phyloP scores from a whole-genome alignment of 2,329 filamentous ascomycete genomes.

The Colletotrichum musae region DNA sequence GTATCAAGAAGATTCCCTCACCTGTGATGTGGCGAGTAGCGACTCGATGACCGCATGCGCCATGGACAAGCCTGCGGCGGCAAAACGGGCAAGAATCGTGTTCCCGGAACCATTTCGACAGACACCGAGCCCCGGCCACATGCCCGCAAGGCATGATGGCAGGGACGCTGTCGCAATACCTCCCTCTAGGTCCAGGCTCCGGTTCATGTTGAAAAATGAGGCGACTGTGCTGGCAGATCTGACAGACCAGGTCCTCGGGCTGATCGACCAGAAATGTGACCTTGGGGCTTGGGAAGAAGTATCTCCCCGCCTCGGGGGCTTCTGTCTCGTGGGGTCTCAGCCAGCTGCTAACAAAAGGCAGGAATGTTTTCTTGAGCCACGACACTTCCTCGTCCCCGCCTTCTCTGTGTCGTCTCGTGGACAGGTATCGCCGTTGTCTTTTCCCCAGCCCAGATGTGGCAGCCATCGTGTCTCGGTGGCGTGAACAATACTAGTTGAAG shows the following conservation, averaged over 20 bases:
- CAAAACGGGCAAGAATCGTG: slow-evolving; percentile 54
- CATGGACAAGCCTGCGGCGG: slow-evolving; percentile 46
- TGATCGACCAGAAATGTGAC: slow-evolving; percentile 48
- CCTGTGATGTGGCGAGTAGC: slow-evolving; percentile 45
- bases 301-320: slow-evolving; percentile 22
- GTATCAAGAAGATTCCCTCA: slow-evolving; percentile 51
- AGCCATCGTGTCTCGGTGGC: background rate
- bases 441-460: slow-evolving; percentile 7
- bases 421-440: slow-evolving; percentile 1
- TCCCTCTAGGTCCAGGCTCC: background rate
- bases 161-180: slow-evolving; percentile 36
- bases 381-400: background rate
- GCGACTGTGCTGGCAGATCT: slow-evolving; percentile 46
- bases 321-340: background rate
- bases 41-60: slow-evolving; percentile 49
- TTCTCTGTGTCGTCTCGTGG: background rate
- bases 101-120: slow-evolving; percentile 46
- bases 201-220: slow-evolving; percentile 39
- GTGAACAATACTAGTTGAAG: background rate
- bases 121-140: slow-evolving; percentile 48
- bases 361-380: slow-evolving; percentile 14
- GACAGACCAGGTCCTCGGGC: slow-evolving; percentile 44
- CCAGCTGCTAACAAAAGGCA: slow-evolving; percentile 20
- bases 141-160: slow-evolving; percentile 55
- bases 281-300: slow-evolving; percentile 48